phyloP scores from a whole-genome alignment of 371 early-diverging fungal genomes.

The Haplosporangium sp. region DNA sequence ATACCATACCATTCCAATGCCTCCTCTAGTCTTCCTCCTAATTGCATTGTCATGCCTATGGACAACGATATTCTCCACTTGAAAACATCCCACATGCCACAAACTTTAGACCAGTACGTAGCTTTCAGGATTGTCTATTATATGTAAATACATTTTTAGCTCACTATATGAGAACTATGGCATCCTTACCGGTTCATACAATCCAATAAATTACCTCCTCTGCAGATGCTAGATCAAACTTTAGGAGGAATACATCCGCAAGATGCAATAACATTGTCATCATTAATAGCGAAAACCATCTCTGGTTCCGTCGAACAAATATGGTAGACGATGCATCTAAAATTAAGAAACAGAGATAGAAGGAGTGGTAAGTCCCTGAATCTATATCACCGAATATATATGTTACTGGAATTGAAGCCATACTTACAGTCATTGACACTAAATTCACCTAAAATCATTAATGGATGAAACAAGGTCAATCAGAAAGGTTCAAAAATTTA shows the following conservation, averaged over 20 bases:
- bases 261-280: constrained; percentile 52
- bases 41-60: constrained; percentile 43
- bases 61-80: constrained; percentile 45
- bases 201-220: constrained; percentile 35
- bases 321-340: constrained; percentile 33
- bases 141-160: neutral
- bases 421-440: constrained; percentile 46
- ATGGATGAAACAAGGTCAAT: neutral
- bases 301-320: constrained; percentile 38
- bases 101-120: constrained; percentile 47
- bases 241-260: constrained; percentile 37
- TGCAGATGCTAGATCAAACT: constrained; percentile 37
- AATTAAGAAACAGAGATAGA: no score
- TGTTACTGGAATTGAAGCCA: neutral
- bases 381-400: neutral
- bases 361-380: neutral
- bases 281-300: constrained; percentile 49
- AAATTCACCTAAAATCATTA: constrained; percentile 30
- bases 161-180: neutral
- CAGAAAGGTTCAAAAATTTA: no score
- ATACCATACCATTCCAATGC: constrained; percentile 49
- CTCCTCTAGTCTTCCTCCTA: constrained; percentile 34
- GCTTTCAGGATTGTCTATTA: constrained; percentile 44
- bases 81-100: constrained; percentile 40
- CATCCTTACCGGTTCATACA: neutral